These are phyloP conservation scores for Gynochthodes officinalis DNA, from an alignment of 257 asterid species.

Conservation along the genomic window DNA sequence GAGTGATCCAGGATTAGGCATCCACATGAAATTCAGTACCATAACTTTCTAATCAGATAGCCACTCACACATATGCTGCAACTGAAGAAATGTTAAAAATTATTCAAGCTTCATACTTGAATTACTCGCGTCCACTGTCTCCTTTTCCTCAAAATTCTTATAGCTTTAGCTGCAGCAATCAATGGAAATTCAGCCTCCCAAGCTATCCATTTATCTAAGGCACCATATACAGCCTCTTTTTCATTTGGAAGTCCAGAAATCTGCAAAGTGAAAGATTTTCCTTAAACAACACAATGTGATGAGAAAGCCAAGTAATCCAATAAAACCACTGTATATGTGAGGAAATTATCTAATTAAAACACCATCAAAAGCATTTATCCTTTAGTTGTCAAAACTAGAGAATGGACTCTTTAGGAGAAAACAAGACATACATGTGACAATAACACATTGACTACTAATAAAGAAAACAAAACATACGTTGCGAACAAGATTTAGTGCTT, in stretches of 20 bases:
- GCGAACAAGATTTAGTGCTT: slow-evolving; percentile 67
- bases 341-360: not conserved
- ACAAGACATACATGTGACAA: not conserved
- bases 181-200: slow-evolving; percentile 95
- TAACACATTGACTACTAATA: too few species aligned
- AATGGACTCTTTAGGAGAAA: not conserved
- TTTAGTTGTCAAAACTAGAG: not conserved
- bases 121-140: slow-evolving; percentile 71
- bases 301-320: not conserved
- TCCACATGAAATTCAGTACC: slow-evolving; percentile 1
- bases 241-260: slow-evolving; percentile 78
- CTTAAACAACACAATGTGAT: not conserved
- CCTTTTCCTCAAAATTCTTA: slow-evolving; percentile 64
- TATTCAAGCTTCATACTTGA: slow-evolving; percentile 43
- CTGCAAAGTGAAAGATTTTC: slow-evolving; percentile 33
- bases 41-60: not conserved
- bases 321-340: too few species aligned
- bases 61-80: slow-evolving; percentile 1
- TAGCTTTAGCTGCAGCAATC: slow-evolving; percentile 91
- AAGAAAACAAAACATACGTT: slow-evolving; percentile 42
- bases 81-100: not conserved
- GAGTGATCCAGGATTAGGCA: too few species aligned
- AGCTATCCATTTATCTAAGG: slow-evolving; percentile 83
- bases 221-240: slow-evolving; percentile 75
- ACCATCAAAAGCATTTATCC: not conserved